These are phyloP conservation scores for Scleroderma citrinum DNA, from an alignment of 768 basidiomycete genomes.

Conservation along the genomic window DNA sequence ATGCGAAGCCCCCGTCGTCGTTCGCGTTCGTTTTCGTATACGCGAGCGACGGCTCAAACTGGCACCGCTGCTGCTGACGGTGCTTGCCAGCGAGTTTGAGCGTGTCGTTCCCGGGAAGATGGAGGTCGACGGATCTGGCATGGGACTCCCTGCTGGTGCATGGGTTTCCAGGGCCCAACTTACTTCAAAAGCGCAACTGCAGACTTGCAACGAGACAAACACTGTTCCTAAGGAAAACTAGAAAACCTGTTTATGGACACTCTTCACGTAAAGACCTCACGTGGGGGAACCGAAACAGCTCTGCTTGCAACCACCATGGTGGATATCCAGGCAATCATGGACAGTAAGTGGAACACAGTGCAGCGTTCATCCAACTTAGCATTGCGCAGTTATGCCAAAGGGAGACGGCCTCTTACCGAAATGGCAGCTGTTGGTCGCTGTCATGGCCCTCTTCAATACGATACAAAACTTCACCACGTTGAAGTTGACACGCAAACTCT, in stretches of 20 bases:
- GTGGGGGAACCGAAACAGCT: neutral
- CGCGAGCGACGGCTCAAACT: constrained; percentile 46
- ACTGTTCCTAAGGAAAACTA: neutral
- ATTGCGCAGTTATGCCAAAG: constrained; percentile 52
- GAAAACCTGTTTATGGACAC: neutral
- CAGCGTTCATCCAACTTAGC: constrained; percentile 3
- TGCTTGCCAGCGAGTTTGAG: constrained; percentile 29
- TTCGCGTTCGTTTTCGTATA: constrained; percentile 49
- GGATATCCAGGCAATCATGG: neutral
- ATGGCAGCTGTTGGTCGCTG: constrained; percentile 83
- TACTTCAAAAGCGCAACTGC: constrained; percentile 6
- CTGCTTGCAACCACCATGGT: neutral
- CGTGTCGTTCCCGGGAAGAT: constrained; percentile 27
- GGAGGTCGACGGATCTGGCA: constrained; percentile 26
- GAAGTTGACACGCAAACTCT: constrained; percentile 72
- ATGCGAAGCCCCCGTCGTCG: constrained; percentile 34
- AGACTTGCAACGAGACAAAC: constrained; percentile 1
- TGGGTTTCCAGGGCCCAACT: constrained; percentile 15
- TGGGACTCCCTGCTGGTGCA: constrained; percentile 18
- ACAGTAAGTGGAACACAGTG: neutral
- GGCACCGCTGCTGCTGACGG: constrained; percentile 43
- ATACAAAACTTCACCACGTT: constrained; percentile 77
- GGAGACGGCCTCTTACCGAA: constrained; percentile 68
- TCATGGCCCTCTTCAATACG: constrained; percentile 79
- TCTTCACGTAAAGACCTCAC: neutral